Evolutionary conservation across 495 filamentous ascomycete genomes (phyloP).

Genomic region (Aspergillus asperescens): DNA sequence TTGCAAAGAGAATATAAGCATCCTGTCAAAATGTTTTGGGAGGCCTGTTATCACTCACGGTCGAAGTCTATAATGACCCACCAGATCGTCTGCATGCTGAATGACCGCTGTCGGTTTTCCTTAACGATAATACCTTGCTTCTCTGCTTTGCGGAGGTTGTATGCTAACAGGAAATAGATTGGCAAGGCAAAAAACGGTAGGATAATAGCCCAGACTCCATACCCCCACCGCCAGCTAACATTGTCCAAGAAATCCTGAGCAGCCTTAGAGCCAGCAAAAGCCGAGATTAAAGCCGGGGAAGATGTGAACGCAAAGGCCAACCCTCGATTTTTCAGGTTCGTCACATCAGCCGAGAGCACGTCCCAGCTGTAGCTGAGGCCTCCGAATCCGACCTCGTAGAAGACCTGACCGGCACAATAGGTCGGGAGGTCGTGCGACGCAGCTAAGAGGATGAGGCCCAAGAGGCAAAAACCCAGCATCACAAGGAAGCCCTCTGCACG

Average conservation of each 20-base stretch:
- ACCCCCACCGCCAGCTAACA: slow-evolving; percentile 54
- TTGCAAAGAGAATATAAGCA: no score
- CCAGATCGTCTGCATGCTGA: no score
- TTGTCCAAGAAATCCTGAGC: slow-evolving; percentile 35
- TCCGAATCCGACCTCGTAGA: slow-evolving; percentile 51
- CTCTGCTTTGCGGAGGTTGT: slow-evolving; percentile 54
- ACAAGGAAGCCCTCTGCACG: slow-evolving; percentile 47
- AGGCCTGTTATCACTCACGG: no score
- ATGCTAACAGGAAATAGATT: slow-evolving; percentile 40
- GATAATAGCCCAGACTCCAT: slow-evolving; percentile 54
- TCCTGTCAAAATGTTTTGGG: no score
- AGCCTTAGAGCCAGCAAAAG: slow-evolving; percentile 25
- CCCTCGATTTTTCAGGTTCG: slow-evolving; percentile 52
- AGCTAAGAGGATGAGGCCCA: slow-evolving; percentile 46
- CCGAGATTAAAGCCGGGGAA: slow-evolving; percentile 49
- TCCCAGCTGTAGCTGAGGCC: slow-evolving; percentile 50
- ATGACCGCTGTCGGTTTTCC: slow-evolving; percentile 45
- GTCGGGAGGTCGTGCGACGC: slow-evolving; percentile 38
- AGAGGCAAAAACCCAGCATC: slow-evolving; percentile 29
- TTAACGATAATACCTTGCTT: no score
- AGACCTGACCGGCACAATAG: slow-evolving; percentile 42
- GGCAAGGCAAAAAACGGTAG: slow-evolving; percentile 50
- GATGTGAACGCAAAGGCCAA: slow-evolving; percentile 53
- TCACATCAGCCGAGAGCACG: slow-evolving; percentile 58
- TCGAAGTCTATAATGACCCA: slow-evolving; percentile 61